Evolutionary conservation across 2,329 filamentous ascomycete genomes (phyloP).

Genomic region (Phyllosticta paracitricarpa): DNA sequence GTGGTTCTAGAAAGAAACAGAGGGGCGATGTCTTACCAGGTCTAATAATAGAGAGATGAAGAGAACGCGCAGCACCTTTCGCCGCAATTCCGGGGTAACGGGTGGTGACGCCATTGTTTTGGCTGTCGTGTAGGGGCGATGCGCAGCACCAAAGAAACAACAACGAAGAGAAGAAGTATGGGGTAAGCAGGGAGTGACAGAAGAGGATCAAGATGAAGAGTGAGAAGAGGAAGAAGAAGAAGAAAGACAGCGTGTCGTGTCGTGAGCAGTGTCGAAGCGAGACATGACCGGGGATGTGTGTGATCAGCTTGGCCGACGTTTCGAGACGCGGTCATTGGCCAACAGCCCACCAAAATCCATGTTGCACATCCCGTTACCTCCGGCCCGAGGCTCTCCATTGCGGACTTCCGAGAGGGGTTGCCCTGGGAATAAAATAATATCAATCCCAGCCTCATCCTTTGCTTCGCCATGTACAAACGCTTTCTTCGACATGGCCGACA

Average conservation of each 20-base stretch:
- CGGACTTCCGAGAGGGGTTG: constrained; percentile 1
- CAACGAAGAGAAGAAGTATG: neutral
- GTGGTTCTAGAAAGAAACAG: neutral
- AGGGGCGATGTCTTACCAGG: constrained; percentile 47
- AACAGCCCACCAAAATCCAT: neutral
- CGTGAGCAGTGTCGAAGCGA: neutral
- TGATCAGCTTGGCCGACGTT: neutral
- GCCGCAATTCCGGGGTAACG: constrained; percentile 46
- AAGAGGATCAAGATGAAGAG: neutral
- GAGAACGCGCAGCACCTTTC: constrained; percentile 75
- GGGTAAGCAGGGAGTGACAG: neutral
- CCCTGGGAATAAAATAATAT: neutral
- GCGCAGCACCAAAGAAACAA: neutral
- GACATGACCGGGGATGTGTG: neutral
- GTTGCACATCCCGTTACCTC: neutral
- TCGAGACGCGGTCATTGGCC: neutral
- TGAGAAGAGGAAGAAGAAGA: neutral
- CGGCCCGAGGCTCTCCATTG: constrained; percentile 6
- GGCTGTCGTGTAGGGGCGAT: neutral
- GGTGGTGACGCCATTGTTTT: constrained; percentile 14
- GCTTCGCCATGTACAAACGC: neutral
- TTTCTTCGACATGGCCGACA: constrained; percentile 17
- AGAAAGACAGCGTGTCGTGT: neutral
- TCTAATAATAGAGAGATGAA: constrained; percentile 85
- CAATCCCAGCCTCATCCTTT: neutral